These are phyloP conservation scores for Protea cynaroides DNA, from an alignment of 164 flowering plant genomes.

Conservation along the genomic window DNA sequence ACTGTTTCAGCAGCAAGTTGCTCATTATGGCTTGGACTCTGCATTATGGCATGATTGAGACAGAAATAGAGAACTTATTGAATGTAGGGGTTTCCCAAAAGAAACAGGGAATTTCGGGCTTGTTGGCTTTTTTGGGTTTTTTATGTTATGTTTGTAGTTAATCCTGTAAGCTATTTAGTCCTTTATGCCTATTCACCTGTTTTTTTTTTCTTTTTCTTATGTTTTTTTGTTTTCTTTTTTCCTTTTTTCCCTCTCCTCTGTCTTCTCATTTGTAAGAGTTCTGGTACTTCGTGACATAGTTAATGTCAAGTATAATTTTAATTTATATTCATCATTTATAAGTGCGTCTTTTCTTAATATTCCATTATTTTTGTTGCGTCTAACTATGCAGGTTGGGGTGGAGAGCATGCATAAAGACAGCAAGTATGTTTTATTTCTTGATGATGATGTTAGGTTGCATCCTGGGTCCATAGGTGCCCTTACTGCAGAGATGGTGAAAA, in stretches of 20 bases:
- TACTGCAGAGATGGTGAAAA: constrained; percentile 86
- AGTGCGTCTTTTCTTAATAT: background rate
- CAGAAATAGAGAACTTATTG: background rate
- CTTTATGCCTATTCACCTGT: no score
- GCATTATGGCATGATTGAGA: no score
- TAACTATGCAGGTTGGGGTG: constrained; percentile 64
- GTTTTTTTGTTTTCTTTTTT: no score
- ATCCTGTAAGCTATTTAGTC: no score
- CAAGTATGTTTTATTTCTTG: constrained; percentile 89
- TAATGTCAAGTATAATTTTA: background rate
- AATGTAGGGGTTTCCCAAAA: background rate
- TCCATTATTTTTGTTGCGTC: background rate
- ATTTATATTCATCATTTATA: background rate
- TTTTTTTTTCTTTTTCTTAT: no score
- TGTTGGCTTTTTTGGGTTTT: background rate
- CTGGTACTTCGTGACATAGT: background rate
- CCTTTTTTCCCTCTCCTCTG: no score
- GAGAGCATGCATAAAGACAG: constrained; percentile 87
- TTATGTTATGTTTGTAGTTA: no score
- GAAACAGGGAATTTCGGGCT: background rate
- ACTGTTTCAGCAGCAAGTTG: no score
- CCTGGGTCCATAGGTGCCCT: constrained; percentile 96
- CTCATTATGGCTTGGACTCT: no score
- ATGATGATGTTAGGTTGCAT: constrained; percentile 96
- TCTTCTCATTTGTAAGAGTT: no score